Evolutionary conservation across 768 basidiomycete species (phyloP).

Genomic region (Phanerodontia chrysosporium): DNA sequence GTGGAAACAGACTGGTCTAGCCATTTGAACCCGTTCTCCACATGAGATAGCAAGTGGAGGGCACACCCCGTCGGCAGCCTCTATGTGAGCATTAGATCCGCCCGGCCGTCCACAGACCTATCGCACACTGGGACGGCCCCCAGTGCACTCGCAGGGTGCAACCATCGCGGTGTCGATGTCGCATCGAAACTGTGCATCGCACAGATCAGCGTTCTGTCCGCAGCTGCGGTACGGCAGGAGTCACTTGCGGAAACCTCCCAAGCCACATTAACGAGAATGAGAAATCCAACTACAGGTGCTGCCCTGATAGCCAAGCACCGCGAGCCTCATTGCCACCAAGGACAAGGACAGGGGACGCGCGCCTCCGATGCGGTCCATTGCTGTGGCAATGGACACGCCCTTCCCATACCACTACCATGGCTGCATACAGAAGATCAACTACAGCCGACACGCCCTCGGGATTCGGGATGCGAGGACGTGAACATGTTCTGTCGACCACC

Average conservation of each 20-base stretch:
- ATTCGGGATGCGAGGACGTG: neutral
- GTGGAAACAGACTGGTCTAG: neutral
- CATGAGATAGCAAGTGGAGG: neutral
- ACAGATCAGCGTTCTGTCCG: neutral
- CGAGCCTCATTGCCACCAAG: neutral
- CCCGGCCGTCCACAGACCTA: neutral
- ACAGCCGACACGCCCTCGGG: neutral
- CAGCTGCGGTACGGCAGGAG: neutral
- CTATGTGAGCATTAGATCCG: neutral
- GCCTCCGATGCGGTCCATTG: constrained; percentile 1
- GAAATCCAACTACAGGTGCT: neutral
- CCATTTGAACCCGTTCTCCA: neutral
- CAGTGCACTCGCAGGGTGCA: neutral
- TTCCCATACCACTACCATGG: neutral
- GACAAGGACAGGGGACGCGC: neutral
- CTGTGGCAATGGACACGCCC: neutral
- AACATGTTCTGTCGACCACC: neutral
- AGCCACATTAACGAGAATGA: neutral
- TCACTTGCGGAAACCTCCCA: neutral
- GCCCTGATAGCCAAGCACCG: neutral
- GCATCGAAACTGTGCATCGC: neutral
- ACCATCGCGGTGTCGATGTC: neutral
- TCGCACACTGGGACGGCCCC: neutral
- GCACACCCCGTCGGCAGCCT: neutral
- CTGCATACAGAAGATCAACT: neutral